phyloP scores from a whole-genome alignment of 1,284 basidiomycete species.

The Tylopilus orsonianus region DNA sequence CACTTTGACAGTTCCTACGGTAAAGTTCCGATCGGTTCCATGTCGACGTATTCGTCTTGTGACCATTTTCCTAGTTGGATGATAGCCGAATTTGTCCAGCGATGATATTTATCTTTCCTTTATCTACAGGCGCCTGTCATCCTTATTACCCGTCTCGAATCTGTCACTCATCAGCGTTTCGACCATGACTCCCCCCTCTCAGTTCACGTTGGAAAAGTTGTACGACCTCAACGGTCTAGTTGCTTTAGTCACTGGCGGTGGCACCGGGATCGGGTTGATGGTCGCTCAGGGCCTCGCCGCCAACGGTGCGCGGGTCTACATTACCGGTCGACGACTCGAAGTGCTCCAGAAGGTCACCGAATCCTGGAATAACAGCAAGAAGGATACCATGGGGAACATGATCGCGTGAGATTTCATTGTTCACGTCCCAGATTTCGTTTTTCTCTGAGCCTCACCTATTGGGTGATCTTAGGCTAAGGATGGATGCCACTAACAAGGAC shows the following conservation, averaged over 20 bases:
- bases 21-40: too few species aligned
- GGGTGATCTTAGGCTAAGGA: slow-evolving; percentile 45
- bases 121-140: not conserved
- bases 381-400: slow-evolving; percentile 43
- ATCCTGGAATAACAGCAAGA: slow-evolving; percentile 45
- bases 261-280: slow-evolving; percentile 77
- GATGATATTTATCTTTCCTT: not conserved
- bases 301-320: slow-evolving; percentile 82
- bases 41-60: not conserved
- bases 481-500: slow-evolving; percentile 71
- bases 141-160: not conserved
- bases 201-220: slow-evolving; percentile 40
- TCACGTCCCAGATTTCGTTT: slow-evolving; percentile 4
- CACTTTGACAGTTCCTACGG: too few species aligned
- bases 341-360: slow-evolving; percentile 57
- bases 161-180: not conserved
- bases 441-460: not conserved
- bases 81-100: not conserved
- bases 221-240: slow-evolving; percentile 61
- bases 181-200: slow-evolving; percentile 27
- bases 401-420: slow-evolving; percentile 49
- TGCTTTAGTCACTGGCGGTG: slow-evolving; percentile 78
- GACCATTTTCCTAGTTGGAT: not conserved
- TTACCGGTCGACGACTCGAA: slow-evolving; percentile 65
- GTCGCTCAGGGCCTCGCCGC: slow-evolving; percentile 73